Evolutionary conservation across 495 filamentous ascomycete species (phyloP).

Genomic region (Aspergillus ostianus): DNA sequence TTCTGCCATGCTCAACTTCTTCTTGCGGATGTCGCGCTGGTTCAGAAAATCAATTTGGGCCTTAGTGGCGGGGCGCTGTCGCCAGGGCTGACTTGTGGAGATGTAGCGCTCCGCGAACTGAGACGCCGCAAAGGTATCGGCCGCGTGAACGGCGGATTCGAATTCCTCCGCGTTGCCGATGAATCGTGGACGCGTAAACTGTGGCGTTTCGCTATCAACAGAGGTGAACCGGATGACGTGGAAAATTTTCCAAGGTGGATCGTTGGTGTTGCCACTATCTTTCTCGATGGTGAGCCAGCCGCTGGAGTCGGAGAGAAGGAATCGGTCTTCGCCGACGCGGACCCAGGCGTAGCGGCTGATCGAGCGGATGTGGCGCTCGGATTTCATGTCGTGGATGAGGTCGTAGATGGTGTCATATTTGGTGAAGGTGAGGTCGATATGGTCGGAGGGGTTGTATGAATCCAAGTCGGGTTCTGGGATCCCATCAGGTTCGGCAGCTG

Average conservation of each 20-base stretch:
- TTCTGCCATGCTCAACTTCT: slow-evolving; percentile 45
- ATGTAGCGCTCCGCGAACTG: slow-evolving; percentile 62
- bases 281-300: slow-evolving; percentile 61
- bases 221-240: slow-evolving; percentile 36
- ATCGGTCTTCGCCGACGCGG: slow-evolving; percentile 59
- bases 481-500: slow-evolving; percentile 31
- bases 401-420: slow-evolving; percentile 89
- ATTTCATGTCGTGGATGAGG: slow-evolving; percentile 76
- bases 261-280: not conserved
- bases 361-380: slow-evolving; percentile 72
- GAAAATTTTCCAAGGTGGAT: slow-evolving; percentile 24
- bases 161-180: slow-evolving; percentile 62
- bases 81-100: slow-evolving; percentile 60
- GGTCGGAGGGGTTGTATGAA: slow-evolving; percentile 8
- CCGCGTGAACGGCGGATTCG: slow-evolving; percentile 71
- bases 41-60: slow-evolving; percentile 74
- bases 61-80: slow-evolving; percentile 60
- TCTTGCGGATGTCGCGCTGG: slow-evolving; percentile 52
- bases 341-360: slow-evolving; percentile 82
- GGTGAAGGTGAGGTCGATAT: slow-evolving; percentile 58
- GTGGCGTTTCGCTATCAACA: slow-evolving; percentile 17
- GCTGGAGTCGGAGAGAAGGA: slow-evolving; percentile 55
- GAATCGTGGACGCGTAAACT: slow-evolving; percentile 61
- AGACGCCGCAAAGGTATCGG: slow-evolving; percentile 72
- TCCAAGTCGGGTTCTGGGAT: not conserved